Conservation (phyloP, 306 rosid genomes). For the Carpinus viminea region DNA sequence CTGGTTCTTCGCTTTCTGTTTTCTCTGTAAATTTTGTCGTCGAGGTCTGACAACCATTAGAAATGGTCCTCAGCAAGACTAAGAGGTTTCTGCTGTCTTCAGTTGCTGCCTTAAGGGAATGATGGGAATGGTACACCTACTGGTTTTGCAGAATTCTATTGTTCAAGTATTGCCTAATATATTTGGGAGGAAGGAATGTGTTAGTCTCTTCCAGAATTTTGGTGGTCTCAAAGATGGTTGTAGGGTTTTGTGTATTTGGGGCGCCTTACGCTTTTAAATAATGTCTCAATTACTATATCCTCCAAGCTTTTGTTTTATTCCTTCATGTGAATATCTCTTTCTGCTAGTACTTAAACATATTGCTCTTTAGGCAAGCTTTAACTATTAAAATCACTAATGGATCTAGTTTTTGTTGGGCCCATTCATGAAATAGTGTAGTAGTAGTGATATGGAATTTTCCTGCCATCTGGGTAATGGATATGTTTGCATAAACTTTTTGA, state of each 20-base stretch:
- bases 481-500: not conserved
- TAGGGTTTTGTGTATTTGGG: too few relatives aligned
- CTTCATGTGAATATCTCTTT: not conserved
- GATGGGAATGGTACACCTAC: not conserved
- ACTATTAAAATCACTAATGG: too few relatives aligned
- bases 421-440: not conserved
- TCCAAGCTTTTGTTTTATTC: not conserved
- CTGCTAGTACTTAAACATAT: not conserved
- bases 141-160: conserved; percentile 1
- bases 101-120: not conserved
- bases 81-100: not conserved
- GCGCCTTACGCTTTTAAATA: too few relatives aligned
- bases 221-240: not conserved
- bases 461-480: not conserved
- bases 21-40: conserved; percentile 4
- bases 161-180: not conserved
- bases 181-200: not conserved
- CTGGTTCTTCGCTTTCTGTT: conserved; percentile 15
- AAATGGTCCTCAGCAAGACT: conserved; percentile 11
- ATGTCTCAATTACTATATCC: not conserved
- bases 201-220: conserved; percentile 1
- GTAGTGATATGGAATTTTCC: not conserved
- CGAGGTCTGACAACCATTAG: conserved; percentile 12
- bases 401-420: not conserved
- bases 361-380: not conserved